These are phyloP conservation scores for Phytophthora nicotianae DNA, from an alignment of 352 stramenopile species.

Conservation along the genomic window DNA sequence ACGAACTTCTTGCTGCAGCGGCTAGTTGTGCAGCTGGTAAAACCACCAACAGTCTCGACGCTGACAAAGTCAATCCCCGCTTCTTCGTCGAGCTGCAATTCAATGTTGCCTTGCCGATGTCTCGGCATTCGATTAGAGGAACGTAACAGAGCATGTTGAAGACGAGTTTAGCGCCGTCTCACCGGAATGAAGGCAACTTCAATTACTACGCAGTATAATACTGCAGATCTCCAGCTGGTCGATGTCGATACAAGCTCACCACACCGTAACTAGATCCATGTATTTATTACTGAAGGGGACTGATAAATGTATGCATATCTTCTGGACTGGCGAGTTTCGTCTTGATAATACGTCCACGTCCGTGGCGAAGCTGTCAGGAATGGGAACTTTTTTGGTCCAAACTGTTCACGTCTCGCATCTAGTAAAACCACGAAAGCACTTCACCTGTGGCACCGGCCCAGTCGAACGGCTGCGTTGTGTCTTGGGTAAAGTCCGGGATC, in stretches of 20 bases:
- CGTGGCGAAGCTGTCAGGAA: constrained; percentile 9
- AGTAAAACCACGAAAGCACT: constrained; percentile 44
- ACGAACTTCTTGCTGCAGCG: no score
- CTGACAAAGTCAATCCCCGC: neutral
- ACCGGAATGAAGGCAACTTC: neutral
- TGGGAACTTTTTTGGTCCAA: constrained; percentile 3
- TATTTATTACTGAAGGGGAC: constrained; percentile 22
- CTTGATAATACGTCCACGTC: constrained; percentile 15
- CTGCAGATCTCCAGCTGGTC: constrained; percentile 2
- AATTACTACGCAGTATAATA: no score
- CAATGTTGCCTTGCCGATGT: neutral
- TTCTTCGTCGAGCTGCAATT: neutral
- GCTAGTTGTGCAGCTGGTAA: no score
- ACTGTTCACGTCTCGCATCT: constrained; percentile 17
- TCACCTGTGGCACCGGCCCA: constrained; percentile 32
- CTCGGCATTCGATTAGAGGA: constrained; percentile 11
- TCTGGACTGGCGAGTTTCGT: constrained; percentile 14
- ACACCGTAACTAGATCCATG: constrained; percentile 26
- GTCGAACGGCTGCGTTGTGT: constrained; percentile 26
- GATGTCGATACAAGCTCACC: neutral
- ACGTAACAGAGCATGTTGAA: constrained; percentile 8
- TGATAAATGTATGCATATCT: constrained; percentile 21
- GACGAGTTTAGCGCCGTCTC: neutral
- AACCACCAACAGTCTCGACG: neutral
- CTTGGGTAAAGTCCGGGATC: constrained; percentile 38